These are phyloP conservation scores for Coccomyxa subellipsoidea DNA, from an alignment of 163 green algal species.

Conservation along the genomic window DNA sequence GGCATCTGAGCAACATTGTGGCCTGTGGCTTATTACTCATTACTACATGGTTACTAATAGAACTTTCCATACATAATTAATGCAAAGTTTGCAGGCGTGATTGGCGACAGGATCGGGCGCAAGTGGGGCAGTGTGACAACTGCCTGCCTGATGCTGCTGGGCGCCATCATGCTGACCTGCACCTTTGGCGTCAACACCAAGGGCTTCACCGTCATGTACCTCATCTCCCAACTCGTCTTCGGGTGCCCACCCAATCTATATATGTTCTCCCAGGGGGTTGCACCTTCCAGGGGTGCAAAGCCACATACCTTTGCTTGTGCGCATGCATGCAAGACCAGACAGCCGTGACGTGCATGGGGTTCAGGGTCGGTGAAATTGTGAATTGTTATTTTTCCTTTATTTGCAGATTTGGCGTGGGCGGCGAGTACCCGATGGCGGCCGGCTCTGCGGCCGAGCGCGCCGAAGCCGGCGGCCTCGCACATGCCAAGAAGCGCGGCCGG, in stretches of 20 bases:
- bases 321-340: background rate
- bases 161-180: conserved; percentile 42
- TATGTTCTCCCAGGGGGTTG: too few species aligned
- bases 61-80: too few species aligned
- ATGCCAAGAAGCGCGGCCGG: conserved; percentile 31
- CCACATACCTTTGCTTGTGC: background rate
- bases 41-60: too few species aligned
- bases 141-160: conserved; percentile 54
- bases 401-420: background rate
- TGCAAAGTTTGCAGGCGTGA: conserved; percentile 51
- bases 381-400: too few species aligned
- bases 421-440: conserved; percentile 53
- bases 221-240: conserved; percentile 39
- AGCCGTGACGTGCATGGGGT: background rate
- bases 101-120: conserved; percentile 59
- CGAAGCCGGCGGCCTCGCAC: conserved; percentile 35
- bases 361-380: too few species aligned
- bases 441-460: conserved; percentile 57
- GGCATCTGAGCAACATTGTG: too few species aligned
- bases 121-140: conserved; percentile 53
- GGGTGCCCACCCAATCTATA: conserved; percentile 14
- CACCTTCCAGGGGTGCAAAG: background rate
- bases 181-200: conserved; percentile 12
- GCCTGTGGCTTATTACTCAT: too few species aligned
- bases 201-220: conserved; percentile 34